Evolutionary conservation across 2,329 filamentous ascomycete species (phyloP).

Genomic region (Colletotrichum lini): DNA sequence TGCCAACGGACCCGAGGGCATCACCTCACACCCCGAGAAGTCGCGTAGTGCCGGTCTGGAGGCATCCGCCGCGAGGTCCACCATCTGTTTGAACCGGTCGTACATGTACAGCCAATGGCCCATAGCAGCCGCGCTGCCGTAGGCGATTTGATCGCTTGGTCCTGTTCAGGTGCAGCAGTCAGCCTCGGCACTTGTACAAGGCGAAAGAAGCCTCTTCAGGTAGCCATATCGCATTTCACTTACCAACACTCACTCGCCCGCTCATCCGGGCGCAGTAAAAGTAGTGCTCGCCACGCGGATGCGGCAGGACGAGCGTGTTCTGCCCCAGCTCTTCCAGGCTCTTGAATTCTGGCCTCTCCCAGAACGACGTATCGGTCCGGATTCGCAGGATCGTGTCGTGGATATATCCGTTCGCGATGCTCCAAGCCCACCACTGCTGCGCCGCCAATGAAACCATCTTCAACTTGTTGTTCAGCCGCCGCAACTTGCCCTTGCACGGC

Average conservation of each 20-base stretch:
- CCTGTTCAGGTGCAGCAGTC: constrained; percentile 15
- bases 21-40: constrained; percentile 41
- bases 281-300: constrained; percentile 39
- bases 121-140: constrained; percentile 42
- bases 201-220: neutral
- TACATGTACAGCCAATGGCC: constrained; percentile 42
- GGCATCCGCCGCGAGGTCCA: constrained; percentile 37
- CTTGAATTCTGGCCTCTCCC: constrained; percentile 31
- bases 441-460: constrained; percentile 30
- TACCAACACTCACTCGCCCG: constrained; percentile 38
- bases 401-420: constrained; percentile 25
- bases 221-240: constrained; percentile 44
- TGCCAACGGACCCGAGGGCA: constrained; percentile 35
- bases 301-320: constrained; percentile 38
- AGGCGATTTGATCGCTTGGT: constrained; percentile 42
- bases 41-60: constrained; percentile 32
- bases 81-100: constrained; percentile 38
- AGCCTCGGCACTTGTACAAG: neutral
- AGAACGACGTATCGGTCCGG: constrained; percentile 38
- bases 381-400: constrained; percentile 40
- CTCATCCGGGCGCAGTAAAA: constrained; percentile 41
- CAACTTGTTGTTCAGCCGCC: constrained; percentile 40
- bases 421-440: constrained; percentile 40
- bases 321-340: constrained; percentile 33
- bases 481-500: constrained; percentile 27